Conservation (phyloP, 129 eudicot genomes). For the Helianthus tuberosus region DNA sequence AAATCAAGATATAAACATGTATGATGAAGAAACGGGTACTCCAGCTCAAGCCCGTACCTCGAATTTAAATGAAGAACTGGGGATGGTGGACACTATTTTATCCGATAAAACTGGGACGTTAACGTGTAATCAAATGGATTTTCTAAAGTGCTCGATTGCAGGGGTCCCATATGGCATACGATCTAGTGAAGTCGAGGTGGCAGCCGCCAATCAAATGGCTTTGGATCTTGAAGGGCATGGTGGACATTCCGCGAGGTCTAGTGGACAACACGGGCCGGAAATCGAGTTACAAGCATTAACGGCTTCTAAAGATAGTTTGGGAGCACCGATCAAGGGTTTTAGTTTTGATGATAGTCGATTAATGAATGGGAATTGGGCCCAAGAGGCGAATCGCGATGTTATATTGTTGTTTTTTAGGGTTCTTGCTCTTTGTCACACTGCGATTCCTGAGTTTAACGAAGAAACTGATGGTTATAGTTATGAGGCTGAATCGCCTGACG, state of each 20-base stretch:
- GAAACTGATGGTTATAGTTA: slow-evolving; percentile 66
- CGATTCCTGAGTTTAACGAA: slow-evolving; percentile 85
- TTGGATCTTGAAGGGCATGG: slow-evolving; percentile 68
- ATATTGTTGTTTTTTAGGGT: slow-evolving; percentile 73
- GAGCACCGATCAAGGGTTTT: slow-evolving; percentile 65
- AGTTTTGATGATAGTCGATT: slow-evolving; percentile 82
- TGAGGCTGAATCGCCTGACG: slow-evolving; percentile 99
- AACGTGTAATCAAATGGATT: slow-evolving; percentile 98
- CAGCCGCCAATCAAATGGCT: slow-evolving; percentile 96
- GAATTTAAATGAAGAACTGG: slow-evolving; percentile 90
- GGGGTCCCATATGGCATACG: slow-evolving; percentile 78
- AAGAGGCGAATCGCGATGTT: slow-evolving; percentile 71
- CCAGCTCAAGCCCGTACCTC: slow-evolving; percentile 96
- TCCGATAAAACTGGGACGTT: slow-evolving; percentile 99
- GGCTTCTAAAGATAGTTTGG: slow-evolving; percentile 44
- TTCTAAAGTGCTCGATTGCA: slow-evolving; percentile 90
- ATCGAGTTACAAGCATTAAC: slow-evolving; percentile 59
- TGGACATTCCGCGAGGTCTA: slow-evolving; percentile 21
- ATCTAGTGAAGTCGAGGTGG: slow-evolving; percentile 91
- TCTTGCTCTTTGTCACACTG: slow-evolving; percentile 94
- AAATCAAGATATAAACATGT: slow-evolving; percentile 84
- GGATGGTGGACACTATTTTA: slow-evolving; percentile 95
- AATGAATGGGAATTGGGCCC: slow-evolving; percentile 84
- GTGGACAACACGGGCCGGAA: slow-evolving; percentile 48
- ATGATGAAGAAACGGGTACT: slow-evolving; percentile 90